phyloP scores from a whole-genome alignment of 1,284 basidiomycete species.

The Prillingera fragicola region DNA sequence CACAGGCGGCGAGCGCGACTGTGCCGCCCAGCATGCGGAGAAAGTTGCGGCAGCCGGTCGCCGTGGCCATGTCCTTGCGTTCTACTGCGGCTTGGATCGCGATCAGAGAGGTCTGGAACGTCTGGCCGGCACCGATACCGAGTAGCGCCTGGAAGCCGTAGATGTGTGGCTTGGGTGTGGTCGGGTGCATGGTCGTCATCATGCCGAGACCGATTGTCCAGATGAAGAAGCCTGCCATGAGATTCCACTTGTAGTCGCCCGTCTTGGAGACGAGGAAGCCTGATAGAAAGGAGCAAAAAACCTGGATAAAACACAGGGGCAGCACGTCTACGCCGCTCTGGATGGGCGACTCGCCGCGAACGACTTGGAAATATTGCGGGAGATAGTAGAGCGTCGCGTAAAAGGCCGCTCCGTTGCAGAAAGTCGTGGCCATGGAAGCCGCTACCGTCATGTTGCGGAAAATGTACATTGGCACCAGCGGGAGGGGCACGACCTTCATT shows the following conservation, averaged over 20 bases:
- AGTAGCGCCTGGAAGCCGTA: conserved; percentile 63
- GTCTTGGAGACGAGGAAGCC: conserved; percentile 62
- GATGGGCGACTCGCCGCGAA: conserved; percentile 58
- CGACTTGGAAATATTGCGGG: conserved; percentile 69
- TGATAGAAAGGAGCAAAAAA: conserved; percentile 45
- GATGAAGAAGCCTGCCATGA: conserved; percentile 59
- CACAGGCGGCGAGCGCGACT: conserved; percentile 20
- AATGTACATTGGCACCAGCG: conserved; percentile 64
- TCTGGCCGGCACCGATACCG: conserved; percentile 60
- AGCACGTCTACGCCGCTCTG: conserved; percentile 59
- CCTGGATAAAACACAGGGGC: conserved; percentile 60
- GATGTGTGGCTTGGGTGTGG: conserved; percentile 53
- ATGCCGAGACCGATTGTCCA: conserved; percentile 65
- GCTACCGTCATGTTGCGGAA: conserved; percentile 63
- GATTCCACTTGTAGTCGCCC: conserved; percentile 58
- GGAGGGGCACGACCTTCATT: conserved; percentile 61
- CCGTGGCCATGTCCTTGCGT: conserved; percentile 35
- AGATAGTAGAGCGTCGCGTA: conserved; percentile 39
- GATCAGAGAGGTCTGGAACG: conserved; percentile 31
- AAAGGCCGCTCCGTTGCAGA: conserved; percentile 54
- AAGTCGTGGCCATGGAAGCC: conserved; percentile 63
- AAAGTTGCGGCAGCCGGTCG: conserved; percentile 33
- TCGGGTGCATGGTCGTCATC: conserved; percentile 56
- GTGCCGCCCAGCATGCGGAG: conserved; percentile 33
- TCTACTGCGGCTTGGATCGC: conserved; percentile 53